Percentiles rank a stretch among this genome's conserved stretches.
phyloP scores from a whole-genome alignment of 1,284 basidiomycete genomes.

The Trametes versicolor region DNA sequence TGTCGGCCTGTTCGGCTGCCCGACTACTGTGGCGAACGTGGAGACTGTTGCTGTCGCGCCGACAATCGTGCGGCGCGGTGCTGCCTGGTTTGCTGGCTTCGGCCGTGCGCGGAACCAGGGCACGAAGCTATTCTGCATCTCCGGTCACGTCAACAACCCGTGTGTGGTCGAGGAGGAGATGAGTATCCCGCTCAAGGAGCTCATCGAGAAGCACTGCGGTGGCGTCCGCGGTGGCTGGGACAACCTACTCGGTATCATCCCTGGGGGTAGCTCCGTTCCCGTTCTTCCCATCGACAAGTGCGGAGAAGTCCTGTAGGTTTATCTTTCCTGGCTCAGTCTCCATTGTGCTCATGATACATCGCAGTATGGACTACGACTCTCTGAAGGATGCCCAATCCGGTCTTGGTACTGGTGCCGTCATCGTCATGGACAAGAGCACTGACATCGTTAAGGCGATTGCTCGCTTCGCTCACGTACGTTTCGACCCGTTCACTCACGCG shows the following conservation, averaged over 20 bases:
- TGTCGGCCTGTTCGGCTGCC: slow-evolving; percentile 96
- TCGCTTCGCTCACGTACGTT: slow-evolving; percentile 84
- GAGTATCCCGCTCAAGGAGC: slow-evolving; percentile 94
- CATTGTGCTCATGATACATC: slow-evolving; percentile 11
- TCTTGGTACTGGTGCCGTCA: slow-evolving; percentile 97
- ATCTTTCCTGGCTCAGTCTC: background rate
- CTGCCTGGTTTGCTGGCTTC: slow-evolving; percentile 93
- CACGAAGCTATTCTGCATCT: slow-evolving; percentile 96
- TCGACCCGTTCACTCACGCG: background rate
- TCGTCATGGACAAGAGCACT: slow-evolving; percentile 98
- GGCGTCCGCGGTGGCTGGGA: slow-evolving; percentile 97
- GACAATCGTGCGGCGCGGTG: slow-evolving; percentile 93
- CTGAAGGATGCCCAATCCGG: slow-evolving; percentile 95
- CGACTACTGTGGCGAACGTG: slow-evolving; percentile 97
- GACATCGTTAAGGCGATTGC: slow-evolving; percentile 95
- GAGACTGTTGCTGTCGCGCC: slow-evolving; percentile 98
- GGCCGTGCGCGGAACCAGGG: slow-evolving; percentile 95
- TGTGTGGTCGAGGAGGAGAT: slow-evolving; percentile 99
- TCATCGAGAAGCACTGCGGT: slow-evolving; percentile 97
- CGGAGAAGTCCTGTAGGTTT: slow-evolving; percentile 83
- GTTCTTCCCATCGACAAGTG: slow-evolving; percentile 87
- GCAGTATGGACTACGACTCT: slow-evolving; percentile 98
- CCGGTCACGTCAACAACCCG: slow-evolving; percentile 98
- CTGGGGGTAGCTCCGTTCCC: slow-evolving; percentile 97
- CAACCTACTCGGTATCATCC: slow-evolving; percentile 94